A percentile compares a stretch with the other conserved stretches of the same genome.
Evolutionary conservation across 805 yeast species (phyloP).

Genomic region (Pichia ethanolica): DNA sequence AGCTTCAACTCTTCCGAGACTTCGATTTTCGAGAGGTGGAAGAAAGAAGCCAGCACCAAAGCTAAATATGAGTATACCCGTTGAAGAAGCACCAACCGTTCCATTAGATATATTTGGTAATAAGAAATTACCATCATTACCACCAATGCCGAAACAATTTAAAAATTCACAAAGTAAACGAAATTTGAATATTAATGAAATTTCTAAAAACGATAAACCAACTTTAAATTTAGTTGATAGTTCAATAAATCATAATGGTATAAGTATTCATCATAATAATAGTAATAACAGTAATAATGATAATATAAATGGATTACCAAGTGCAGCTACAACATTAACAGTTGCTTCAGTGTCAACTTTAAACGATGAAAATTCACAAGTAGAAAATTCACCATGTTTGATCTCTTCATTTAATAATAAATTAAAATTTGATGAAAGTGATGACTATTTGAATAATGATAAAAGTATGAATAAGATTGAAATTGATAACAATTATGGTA

Average conservation of each 20-base stretch:
- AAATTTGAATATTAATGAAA: not conserved
- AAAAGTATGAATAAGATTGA: too few species aligned
- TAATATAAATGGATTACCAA: constrained; percentile 6
- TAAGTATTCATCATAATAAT: not conserved
- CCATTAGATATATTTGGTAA: not conserved
- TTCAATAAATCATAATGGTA: not conserved
- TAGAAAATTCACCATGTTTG: constrained; percentile 2
- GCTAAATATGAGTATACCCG: constrained; percentile 8
- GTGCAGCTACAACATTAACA: constrained; percentile 11
- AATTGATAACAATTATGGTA: too few species aligned
- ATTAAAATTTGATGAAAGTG: constrained; percentile 3
- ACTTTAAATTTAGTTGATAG: not conserved
- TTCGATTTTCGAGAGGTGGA: constrained; percentile 3
- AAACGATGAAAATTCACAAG: constrained; percentile 2
- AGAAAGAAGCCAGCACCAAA: constrained; percentile 10
- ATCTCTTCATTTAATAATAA: constrained; percentile 3
- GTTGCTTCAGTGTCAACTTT: constrained; percentile 7
- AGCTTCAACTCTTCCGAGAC: constrained; percentile 1
- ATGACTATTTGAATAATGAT: not conserved
- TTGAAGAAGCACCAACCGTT: not conserved
- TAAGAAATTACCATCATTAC: not conserved
- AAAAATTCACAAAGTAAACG: not conserved
- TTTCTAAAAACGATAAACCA: not conserved
- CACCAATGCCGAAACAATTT: constrained; percentile 4
- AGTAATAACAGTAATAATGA: not conserved